A percentile compares a stretch with the other conserved stretches of the same genome.
phyloP scores from a whole-genome alignment of 441 rosid species.

The Adansonia grandidieri region DNA sequence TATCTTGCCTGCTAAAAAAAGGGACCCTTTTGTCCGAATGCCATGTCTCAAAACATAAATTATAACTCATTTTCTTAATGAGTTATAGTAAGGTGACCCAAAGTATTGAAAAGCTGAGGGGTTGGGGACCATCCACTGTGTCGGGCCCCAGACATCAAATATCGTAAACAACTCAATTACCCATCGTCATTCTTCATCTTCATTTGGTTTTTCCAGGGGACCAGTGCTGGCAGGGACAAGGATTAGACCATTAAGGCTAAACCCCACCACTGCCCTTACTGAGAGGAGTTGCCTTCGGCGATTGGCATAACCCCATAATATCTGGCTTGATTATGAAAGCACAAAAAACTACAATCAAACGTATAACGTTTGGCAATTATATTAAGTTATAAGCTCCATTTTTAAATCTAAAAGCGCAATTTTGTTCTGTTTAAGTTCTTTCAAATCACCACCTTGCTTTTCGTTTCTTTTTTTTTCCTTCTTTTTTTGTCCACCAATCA shows the following conservation, averaged over 20 bases:
- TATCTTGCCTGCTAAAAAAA: conserved; percentile 17
- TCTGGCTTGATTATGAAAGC: conserved; percentile 23
- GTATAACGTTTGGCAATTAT: not conserved
- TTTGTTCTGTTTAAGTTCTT: conserved; percentile 15
- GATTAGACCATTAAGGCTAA: conserved; percentile 7
- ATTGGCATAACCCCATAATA: conserved; percentile 15
- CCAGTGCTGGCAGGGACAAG: conserved; percentile 14
- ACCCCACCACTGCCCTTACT: conserved; percentile 19
- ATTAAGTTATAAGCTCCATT: conserved; percentile 7
- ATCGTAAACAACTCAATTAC: conserved; percentile 4
- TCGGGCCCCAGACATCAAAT: not conserved
- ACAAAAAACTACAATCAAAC: not conserved
- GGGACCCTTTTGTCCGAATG: conserved; percentile 15
- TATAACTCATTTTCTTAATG: conserved; percentile 1
- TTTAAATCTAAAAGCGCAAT: conserved; percentile 12
- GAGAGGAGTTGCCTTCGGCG: conserved; percentile 16
- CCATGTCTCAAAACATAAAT: conserved; percentile 2
- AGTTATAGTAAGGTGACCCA: not conserved
- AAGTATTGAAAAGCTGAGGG: not conserved
- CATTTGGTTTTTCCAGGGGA: conserved; percentile 12
- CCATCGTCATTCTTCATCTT: not conserved
- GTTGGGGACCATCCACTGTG: conserved; percentile 21
- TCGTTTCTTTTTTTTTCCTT: not conserved
- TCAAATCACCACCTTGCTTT: conserved; percentile 16
- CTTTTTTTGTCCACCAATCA: not conserved